Evolutionary conservation across 2,329 filamentous ascomycete species (phyloP), one percentile per base, ranked within the genome.

Genomic region (Diaporthe caulivora): DNA sequence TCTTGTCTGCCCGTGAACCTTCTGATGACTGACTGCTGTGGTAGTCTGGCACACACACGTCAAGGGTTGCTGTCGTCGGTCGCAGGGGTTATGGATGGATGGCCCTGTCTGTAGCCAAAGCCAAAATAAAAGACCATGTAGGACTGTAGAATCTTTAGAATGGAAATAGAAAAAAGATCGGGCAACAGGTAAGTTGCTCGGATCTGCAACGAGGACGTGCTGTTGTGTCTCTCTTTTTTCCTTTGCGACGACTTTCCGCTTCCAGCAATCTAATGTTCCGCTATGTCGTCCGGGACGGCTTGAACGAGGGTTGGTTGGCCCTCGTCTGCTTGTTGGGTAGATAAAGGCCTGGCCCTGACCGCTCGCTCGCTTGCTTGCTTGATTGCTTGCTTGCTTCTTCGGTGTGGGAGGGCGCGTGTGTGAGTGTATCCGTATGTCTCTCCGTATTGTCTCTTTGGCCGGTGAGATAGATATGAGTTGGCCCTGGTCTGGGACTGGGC

Each of bases 1-100:
- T 65, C 44, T 65, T 29, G 47, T 51, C 62, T 65, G 62, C 62
- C 62, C n/a, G 44, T 65, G 62, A 65, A 65, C 62, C 62, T 65
- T 65, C 37, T 51, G 62, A 29, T 26, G 58, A 24, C 15, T 11
- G 11, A 34, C 26, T 21, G 47, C 58, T 62, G 13, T 62, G 69
- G 17, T 34, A 55, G 29, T 55, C 53, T 5, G 29, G 29, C 44
- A 49, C 42, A 42, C 58, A 42, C 42, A n/a, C 21, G 29, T 40
- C 62, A 51, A 40, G 62, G 44, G 18, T 65, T 65, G 62, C n/a
- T 11, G 29, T 51, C 26, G 31, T 37, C 29, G 17, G 18, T 51
- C 62, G 31, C 62, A 51, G 47, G 62, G 62, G 62, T 65, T 65
- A 21, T 64, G 58, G 29, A 34, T 51, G 62, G 62, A 31, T 65